Evolutionary conservation across 2,329 filamentous ascomycete genomes (phyloP).

Genomic region (Fusarium siculi): DNA sequence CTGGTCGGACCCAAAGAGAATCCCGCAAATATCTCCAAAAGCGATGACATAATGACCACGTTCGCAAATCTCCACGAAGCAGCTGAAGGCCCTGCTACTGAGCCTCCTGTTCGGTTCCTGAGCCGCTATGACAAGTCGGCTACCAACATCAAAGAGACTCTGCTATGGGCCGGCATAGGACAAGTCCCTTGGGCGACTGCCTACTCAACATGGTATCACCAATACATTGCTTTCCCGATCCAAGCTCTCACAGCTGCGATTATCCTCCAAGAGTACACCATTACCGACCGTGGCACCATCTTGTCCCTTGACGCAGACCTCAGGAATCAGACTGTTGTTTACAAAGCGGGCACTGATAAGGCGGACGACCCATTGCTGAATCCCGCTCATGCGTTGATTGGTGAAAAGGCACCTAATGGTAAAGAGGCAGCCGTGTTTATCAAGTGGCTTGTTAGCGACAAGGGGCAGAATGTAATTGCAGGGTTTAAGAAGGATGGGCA

Average conservation of each 20-base stretch:
- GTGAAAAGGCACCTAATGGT: conserved; percentile 1
- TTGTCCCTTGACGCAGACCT: conserved; percentile 51
- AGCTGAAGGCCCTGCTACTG: conserved; percentile 47
- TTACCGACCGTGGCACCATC: conserved; percentile 59
- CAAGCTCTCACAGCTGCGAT: conserved; percentile 57
- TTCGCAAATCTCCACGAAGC: conserved; percentile 50
- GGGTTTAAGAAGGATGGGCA: conserved; percentile 29
- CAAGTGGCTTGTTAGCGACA: conserved; percentile 31
- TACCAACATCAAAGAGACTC: conserved; percentile 60
- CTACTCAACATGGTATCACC: conserved; percentile 60
- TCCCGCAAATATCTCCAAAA: conserved; percentile 45
- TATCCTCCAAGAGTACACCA: conserved; percentile 56
- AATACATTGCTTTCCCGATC: conserved; percentile 57
- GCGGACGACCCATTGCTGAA: conserved; percentile 54
- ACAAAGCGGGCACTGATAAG: conserved; percentile 50
- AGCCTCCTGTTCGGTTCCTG: conserved; percentile 53
- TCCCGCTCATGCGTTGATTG: conserved; percentile 46
- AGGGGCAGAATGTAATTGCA: conserved; percentile 25
- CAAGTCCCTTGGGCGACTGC: conserved; percentile 58
- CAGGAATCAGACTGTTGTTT: conserved; percentile 49
- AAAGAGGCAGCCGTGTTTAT: conserved; percentile 25
- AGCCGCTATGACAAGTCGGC: conserved; percentile 60
- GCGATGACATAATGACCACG: conserved; percentile 46
- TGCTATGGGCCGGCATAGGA: conserved; percentile 57
- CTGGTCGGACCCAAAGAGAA: conserved; percentile 53